Evolutionary conservation across 2,329 filamentous ascomycete genomes (phyloP).

Genomic region (Nannizziopsis barbatae): DNA sequence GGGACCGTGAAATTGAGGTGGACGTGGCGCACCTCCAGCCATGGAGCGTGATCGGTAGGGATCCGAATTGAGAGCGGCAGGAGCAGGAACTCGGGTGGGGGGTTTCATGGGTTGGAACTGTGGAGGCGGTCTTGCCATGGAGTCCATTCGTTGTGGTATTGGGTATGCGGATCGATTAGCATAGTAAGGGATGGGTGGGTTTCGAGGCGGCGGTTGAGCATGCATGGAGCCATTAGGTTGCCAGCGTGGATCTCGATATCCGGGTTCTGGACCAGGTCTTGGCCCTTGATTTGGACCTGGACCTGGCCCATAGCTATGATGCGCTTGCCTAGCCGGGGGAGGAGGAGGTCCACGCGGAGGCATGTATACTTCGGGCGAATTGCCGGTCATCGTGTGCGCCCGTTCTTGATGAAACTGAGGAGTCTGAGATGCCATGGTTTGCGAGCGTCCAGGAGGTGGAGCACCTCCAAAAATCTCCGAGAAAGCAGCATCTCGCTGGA

Average conservation of each 20-base stretch:
- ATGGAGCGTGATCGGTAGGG: slow-evolving; percentile 88
- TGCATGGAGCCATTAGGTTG: slow-evolving; percentile 24
- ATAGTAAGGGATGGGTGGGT: slow-evolving; percentile 40
- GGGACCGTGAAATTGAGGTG: slow-evolving; percentile 55
- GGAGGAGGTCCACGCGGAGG: slow-evolving; percentile 23
- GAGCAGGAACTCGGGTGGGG: slow-evolving; percentile 47
- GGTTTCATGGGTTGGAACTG: slow-evolving; percentile 50
- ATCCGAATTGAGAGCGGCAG: slow-evolving; percentile 71
- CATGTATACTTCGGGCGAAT: slow-evolving; percentile 35
- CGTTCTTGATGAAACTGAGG: slow-evolving; percentile 53
- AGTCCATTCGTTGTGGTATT: slow-evolving; percentile 59
- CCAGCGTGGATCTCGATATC: slow-evolving; percentile 30
- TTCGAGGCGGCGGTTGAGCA: slow-evolving; percentile 17
- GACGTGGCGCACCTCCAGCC: slow-evolving; percentile 54
- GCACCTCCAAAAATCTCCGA: slow-evolving; percentile 88
- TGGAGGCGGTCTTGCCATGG: slow-evolving; percentile 41
- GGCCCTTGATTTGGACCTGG: slow-evolving; percentile 20
- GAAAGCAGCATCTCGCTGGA: slow-evolving; percentile 85
- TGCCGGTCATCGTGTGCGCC: slow-evolving; percentile 65
- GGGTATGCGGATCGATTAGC: slow-evolving; percentile 60
- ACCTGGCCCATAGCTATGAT: slow-evolving; percentile 34
- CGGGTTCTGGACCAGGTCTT: slow-evolving; percentile 27
- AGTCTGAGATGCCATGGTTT: slow-evolving; percentile 83
- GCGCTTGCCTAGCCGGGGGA: slow-evolving; percentile 35
- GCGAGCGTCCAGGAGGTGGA: slow-evolving; percentile 76